Evolutionary conservation across 108 stramenopile genomes (phyloP).

Genomic region (Nannochloropsis oceanica): DNA sequence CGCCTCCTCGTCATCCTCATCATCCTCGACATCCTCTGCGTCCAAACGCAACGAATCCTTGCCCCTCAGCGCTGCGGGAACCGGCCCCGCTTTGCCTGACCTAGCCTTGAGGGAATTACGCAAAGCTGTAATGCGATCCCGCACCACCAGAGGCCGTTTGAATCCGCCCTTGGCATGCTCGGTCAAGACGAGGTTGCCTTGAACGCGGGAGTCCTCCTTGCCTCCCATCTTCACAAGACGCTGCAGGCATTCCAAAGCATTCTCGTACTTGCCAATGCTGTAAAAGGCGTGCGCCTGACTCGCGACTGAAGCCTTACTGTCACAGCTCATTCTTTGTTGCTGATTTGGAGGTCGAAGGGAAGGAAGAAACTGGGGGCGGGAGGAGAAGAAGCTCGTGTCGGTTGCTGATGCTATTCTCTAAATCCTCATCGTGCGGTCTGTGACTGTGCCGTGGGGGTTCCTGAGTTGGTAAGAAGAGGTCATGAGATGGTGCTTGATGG

Average conservation of each 20-base stretch:
- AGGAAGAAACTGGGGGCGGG: too few species aligned
- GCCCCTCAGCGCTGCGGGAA: neutral
- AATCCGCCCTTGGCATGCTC: slow-evolving; percentile 24
- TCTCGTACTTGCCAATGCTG: slow-evolving; percentile 13
- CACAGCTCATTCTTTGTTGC: neutral
- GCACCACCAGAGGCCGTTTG: neutral
- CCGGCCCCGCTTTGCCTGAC: neutral
- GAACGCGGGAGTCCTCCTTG: neutral
- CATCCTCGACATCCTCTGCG: neutral
- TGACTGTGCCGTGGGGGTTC: too few species aligned
- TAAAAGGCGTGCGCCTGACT: slow-evolving; percentile 8
- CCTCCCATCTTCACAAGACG: neutral
- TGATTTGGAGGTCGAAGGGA: too few species aligned
- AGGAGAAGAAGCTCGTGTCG: too few species aligned
- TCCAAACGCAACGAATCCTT: neutral
- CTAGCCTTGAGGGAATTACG: neutral
- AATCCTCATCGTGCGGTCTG: too few species aligned
- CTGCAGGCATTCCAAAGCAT: slow-evolving; percentile 14
- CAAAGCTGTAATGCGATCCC: neutral
- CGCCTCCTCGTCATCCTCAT: neutral
- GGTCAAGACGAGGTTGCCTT: slow-evolving; percentile 15
- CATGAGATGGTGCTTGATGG: too few species aligned
- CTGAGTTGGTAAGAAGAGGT: too few species aligned
- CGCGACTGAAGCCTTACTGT: neutral
- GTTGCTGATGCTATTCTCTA: too few species aligned